Conservation (phyloP, 164 flowering plant genomes). For the Echeveria elegans region DNA sequence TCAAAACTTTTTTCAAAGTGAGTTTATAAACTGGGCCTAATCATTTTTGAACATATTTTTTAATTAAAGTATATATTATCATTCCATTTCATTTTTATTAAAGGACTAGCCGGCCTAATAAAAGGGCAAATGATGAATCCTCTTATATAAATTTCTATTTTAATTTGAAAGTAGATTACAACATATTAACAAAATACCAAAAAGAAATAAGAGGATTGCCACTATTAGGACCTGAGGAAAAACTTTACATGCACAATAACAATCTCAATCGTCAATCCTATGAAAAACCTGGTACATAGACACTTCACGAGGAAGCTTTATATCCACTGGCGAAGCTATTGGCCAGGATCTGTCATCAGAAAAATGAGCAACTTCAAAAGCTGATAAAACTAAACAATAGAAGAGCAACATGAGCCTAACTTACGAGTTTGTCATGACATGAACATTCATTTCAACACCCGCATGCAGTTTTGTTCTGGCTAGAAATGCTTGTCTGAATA, state of each 20-base stretch:
- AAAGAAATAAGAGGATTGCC: background rate
- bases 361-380: background rate
- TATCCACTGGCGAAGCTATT: constrained; percentile 88
- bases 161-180: too few species aligned
- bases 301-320: constrained; percentile 82
- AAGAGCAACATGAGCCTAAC: constrained; percentile 9
- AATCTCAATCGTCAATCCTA: background rate
- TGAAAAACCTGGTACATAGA: constrained; percentile 72
- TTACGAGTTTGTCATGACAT: constrained; percentile 91
- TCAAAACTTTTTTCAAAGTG: too few species aligned
- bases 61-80: too few species aligned
- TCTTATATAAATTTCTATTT: too few species aligned
- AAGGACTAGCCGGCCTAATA: too few species aligned
- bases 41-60: too few species aligned
- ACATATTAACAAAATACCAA: too few species aligned
- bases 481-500: constrained; percentile 83
- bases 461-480: constrained; percentile 87
- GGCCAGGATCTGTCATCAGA: constrained; percentile 70
- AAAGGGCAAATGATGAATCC: too few species aligned
- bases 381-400: constrained; percentile 6
- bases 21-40: too few species aligned
- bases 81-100: too few species aligned
- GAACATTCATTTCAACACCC: constrained; percentile 91
- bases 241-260: background rate
- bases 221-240: background rate